Conservation (phyloP, 371 early-diverging fungal species). For the Cokeromyces recurvatus region DNA sequence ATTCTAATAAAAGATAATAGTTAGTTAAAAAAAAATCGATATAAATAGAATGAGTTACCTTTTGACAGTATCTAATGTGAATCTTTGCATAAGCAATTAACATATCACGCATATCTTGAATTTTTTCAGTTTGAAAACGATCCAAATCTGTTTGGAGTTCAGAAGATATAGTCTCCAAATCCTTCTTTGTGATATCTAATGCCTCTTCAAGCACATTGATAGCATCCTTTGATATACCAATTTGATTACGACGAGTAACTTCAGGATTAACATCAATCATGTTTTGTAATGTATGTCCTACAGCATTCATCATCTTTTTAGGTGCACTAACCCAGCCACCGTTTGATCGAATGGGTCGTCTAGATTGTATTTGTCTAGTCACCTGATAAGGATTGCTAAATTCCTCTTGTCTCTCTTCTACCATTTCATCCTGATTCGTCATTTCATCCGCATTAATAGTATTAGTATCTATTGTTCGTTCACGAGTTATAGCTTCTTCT, state of each 20-base stretch:
- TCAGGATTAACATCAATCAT: conserved; percentile 95
- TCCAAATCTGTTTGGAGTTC: conserved; percentile 87
- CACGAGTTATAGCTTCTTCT: conserved; percentile 65
- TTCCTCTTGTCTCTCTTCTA: conserved; percentile 8
- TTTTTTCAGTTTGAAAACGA: conserved; percentile 88
- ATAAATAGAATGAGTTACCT: conserved; percentile 31
- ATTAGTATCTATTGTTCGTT: conserved; percentile 32
- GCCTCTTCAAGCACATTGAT: conserved; percentile 76
- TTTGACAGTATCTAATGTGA: conserved; percentile 79
- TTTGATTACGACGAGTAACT: conserved; percentile 81
- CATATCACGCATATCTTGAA: conserved; percentile 78
- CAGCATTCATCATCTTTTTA: conserved; percentile 54
- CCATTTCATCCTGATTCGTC: conserved; percentile 3
- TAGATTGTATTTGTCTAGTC: conserved; percentile 1
- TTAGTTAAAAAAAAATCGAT: not conserved
- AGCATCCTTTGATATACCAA: conserved; percentile 84
- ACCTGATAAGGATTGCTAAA: conserved; percentile 13
- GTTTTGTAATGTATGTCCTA: conserved; percentile 76
- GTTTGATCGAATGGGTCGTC: conserved; percentile 7
- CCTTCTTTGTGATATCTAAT: conserved; percentile 62
- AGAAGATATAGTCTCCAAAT: conserved; percentile 67
- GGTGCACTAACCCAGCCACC: conserved; percentile 40
- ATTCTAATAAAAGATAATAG: conserved; percentile 32
- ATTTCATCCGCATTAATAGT: conserved; percentile 24
- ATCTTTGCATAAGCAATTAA: conserved; percentile 77